A percentile compares a stretch with the other conserved stretches of the same genome.
These are phyloP conservation scores for Heliosperma pusillum DNA, from an alignment of 148 eudicot genomes.

Conservation along the genomic window DNA sequence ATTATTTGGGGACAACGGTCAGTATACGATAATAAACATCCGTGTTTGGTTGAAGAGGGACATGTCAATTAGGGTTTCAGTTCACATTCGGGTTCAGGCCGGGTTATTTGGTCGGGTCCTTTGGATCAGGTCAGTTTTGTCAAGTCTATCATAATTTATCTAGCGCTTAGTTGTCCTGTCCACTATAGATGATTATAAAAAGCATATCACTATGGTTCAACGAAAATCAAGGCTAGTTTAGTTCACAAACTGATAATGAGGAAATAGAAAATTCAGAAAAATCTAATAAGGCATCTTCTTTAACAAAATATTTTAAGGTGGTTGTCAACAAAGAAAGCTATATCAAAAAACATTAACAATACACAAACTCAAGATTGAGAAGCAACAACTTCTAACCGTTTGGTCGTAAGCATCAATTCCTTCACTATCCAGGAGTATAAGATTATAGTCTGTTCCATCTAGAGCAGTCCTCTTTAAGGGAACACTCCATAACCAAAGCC, in stretches of 20 bases:
- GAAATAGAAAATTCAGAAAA: neutral
- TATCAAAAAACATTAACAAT: too few relatives aligned
- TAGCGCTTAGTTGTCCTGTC: neutral
- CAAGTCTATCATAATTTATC: too few relatives aligned
- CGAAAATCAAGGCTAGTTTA: neutral
- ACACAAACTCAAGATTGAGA: neutral
- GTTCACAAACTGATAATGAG: neutral
- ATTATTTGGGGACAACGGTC: too few relatives aligned
- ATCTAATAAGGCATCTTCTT: neutral
- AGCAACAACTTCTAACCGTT: constrained; percentile 52
- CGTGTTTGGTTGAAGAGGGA: too few relatives aligned
- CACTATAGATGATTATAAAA: neutral
- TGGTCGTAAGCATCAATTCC: constrained; percentile 99
- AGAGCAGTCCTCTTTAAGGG: constrained; percentile 86
- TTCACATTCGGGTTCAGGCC: too few relatives aligned
- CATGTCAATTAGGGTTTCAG: too few relatives aligned
- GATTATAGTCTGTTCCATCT: constrained; percentile 95
- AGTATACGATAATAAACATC: too few relatives aligned
- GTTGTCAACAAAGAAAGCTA: neutral
- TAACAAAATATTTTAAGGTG: neutral
- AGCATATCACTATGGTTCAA: neutral
- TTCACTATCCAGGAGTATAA: constrained; percentile 85
- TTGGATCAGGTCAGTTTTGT: too few relatives aligned
- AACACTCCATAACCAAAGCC: constrained; percentile 98
- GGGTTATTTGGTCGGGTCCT: too few relatives aligned